Evolutionary conservation across 2,329 filamentous ascomycete genomes (phyloP), one percentile per base, ranked within the genome.

Genomic region (Clonostachys solani): DNA sequence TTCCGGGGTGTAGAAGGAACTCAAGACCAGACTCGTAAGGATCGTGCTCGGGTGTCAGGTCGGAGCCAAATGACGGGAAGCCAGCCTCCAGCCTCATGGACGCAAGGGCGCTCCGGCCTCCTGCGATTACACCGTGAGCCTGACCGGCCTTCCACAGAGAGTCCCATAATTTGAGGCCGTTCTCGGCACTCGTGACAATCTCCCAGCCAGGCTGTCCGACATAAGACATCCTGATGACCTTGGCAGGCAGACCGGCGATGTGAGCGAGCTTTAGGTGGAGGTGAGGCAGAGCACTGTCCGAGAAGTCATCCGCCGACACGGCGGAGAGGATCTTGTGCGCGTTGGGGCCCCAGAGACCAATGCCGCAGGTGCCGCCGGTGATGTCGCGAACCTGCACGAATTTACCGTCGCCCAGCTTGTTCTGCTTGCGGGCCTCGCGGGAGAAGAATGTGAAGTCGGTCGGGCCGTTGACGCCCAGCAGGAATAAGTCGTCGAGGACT

Each of bases 171-270:
- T 71, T 65, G 12, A 72, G 71, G 1, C 81, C 81, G 38, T 77
- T 73, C 23, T 84, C 81, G 1, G 81, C 76, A 34, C 69, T 81
- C 2, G 80, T 72, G 49, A 82, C 78, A 17, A 85, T 72, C 56
- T 85, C 81, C 79, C 80, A 85, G 2, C 82, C 81, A 0, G 70
- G 62, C 53, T 85, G 81, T 6, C 82, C 81, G 5, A 85, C 77
- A 44, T 78, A 81, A 0, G 81, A 84, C 36, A 81, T 68, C 4
- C 78, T 70, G 54, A 82, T 72, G 0, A 69, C 71, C 0, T 68
- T 75, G 4, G 82, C 78, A 0, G 82, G 81, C 13, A 85, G 71
- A 1, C 80, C 77, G 8, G 65, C 68, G 43, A 85, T 69, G 47
- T 60, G 68, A 0, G 70, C 68, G 16, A 62, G 65, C 62, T 77